A percentile compares a stretch with the other conserved stretches of the same genome.
Evolutionary conservation across 225 moss, liverwort and hornwort species (phyloP).

Genomic region (Anthoceros angustus): DNA sequence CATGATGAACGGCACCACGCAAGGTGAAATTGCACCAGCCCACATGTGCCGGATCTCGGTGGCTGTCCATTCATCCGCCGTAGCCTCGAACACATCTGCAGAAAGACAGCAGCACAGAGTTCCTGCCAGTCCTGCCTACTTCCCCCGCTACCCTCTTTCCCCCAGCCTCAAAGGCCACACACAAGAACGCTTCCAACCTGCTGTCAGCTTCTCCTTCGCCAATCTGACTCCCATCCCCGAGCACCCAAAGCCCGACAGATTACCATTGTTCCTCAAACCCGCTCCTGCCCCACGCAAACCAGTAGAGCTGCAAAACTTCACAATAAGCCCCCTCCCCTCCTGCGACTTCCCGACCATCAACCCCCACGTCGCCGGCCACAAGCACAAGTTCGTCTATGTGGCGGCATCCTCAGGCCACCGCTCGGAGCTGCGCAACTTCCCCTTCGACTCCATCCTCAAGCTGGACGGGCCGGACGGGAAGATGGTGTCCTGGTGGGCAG

Average conservation of each 20-base stretch:
- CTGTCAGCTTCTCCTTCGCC: too few species aligned
- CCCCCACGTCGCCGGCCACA: slow-evolving; percentile 10
- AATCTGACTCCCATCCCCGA: not conserved
- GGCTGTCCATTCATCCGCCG: not conserved
- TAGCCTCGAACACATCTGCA: not conserved
- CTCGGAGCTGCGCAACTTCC: slow-evolving; percentile 17
- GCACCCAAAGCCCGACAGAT: too few species aligned
- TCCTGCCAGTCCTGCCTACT: slow-evolving; percentile 9
- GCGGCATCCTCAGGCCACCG: slow-evolving; percentile 16
- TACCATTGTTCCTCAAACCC: too few species aligned
- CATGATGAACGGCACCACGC: slow-evolving; percentile 14
- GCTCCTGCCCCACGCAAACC: not conserved
- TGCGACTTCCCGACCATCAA: slow-evolving; percentile 26
- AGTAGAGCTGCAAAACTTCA: not conserved
- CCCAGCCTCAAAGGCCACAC: too few species aligned
- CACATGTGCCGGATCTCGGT: not conserved
- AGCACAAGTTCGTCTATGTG: slow-evolving; percentile 17
- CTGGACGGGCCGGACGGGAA: slow-evolving; percentile 13
- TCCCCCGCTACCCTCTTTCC: slow-evolving; percentile 6
- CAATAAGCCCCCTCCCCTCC: not conserved
- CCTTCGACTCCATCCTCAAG: slow-evolving; percentile 20
- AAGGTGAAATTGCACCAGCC: not conserved
- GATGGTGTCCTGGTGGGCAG: slow-evolving; percentile 19
- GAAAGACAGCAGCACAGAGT: not conserved
- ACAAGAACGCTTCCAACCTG: too few species aligned